Percentiles rank a stretch among this genome's conserved stretches.
Conservation (phyloP, 108 stramenopile species). For the Fragilariopsis cylindrus region DNA sequence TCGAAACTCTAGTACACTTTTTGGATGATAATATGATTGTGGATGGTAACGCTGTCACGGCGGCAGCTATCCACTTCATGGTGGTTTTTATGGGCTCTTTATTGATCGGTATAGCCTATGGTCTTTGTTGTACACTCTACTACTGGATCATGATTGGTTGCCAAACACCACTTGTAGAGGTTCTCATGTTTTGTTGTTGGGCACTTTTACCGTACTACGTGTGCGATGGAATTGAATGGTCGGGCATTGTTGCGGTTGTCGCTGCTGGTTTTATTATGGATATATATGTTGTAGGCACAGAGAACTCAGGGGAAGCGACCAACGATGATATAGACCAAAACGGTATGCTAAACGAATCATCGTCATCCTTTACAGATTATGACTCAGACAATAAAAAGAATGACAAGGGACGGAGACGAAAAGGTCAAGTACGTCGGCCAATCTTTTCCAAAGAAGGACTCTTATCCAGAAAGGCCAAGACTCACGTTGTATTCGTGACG, state of each 20-base stretch:
- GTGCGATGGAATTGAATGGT: slow-evolving; percentile 88
- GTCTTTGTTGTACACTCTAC: slow-evolving; percentile 65
- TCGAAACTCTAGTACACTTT: slow-evolving; percentile 86
- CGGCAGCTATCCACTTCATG: slow-evolving; percentile 79
- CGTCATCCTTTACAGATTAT: slow-evolving; percentile 15
- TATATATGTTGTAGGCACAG: slow-evolving; percentile 69
- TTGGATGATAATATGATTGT: slow-evolving; percentile 73
- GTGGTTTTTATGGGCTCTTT: slow-evolving; percentile 82
- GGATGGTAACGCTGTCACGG: slow-evolving; percentile 56
- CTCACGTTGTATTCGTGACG: slow-evolving; percentile 82
- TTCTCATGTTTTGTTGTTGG: slow-evolving; percentile 85
- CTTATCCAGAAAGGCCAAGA: slow-evolving; percentile 50
- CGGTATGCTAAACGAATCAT: slow-evolving; percentile 13
- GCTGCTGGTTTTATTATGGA: slow-evolving; percentile 92
- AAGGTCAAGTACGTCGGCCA: slow-evolving; percentile 21
- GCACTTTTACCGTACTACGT: slow-evolving; percentile 89
- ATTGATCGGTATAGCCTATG: slow-evolving; percentile 74
- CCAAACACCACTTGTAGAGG: slow-evolving; percentile 79
- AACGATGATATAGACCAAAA: slow-evolving; percentile 45
- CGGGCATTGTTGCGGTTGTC: slow-evolving; percentile 92
- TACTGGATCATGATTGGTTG: slow-evolving; percentile 79
- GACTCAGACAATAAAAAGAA: slow-evolving; percentile 18
- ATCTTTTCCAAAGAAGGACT: slow-evolving; percentile 58
- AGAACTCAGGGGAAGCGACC: not conserved
- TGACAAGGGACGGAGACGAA: slow-evolving; percentile 22